Evolutionary conservation across 345 rosid species (phyloP).

Genomic region (Combretum micranthum): DNA sequence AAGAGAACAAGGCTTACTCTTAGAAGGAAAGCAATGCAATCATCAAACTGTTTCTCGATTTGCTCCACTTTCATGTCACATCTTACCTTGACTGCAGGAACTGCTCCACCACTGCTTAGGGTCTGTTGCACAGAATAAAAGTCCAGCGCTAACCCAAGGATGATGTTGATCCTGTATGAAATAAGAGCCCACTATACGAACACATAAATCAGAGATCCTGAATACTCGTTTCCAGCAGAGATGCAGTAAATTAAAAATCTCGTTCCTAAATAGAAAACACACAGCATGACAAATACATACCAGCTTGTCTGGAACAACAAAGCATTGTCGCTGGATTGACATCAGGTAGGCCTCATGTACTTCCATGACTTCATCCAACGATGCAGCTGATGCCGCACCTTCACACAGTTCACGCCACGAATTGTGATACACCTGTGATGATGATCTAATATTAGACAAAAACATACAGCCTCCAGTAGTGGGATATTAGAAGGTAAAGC

Average conservation of each 20-base stretch:
- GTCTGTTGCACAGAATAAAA: constrained; percentile 89
- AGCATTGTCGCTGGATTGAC: constrained; percentile 94
- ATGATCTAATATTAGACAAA: constrained; percentile 16
- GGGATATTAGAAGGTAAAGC: not conserved
- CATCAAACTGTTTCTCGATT: constrained; percentile 84
- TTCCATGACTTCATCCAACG: constrained; percentile 92
- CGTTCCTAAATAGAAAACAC: too few relatives aligned
- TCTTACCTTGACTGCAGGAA: constrained; percentile 69
- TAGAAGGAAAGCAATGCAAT: constrained; percentile 88
- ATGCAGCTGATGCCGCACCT: constrained; percentile 81
- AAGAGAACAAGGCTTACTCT: constrained; percentile 42
- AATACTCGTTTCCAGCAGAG: not conserved
- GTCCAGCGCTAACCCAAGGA: constrained; percentile 84
- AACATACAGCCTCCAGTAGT: not conserved
- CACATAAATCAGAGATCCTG: not conserved
- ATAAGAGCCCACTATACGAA: constrained; percentile 79
- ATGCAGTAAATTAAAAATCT: too few relatives aligned
- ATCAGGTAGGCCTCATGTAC: constrained; percentile 89
- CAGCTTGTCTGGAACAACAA: constrained; percentile 95
- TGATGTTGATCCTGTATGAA: constrained; percentile 83
- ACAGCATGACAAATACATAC: constrained; percentile 22
- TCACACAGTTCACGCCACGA: constrained; percentile 96
- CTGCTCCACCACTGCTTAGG: constrained; percentile 64
- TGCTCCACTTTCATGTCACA: constrained; percentile 79
- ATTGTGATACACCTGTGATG: constrained; percentile 83